These are phyloP conservation scores for Verbascum thapsus DNA, from an alignment of 257 asterid species.

Conservation along the genomic window DNA sequence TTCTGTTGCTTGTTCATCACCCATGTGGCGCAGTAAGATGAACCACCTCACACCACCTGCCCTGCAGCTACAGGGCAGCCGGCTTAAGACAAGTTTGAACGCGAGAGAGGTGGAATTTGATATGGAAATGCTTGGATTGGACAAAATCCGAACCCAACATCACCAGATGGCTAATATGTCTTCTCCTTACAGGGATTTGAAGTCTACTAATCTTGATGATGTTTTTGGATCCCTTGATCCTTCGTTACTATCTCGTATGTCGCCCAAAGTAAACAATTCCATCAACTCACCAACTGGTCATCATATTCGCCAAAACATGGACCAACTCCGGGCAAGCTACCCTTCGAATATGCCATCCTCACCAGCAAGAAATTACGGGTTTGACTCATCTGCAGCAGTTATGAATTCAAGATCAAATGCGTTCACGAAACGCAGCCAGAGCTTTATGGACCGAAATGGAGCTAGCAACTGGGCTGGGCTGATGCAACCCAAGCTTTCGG, in stretches of 20 bases:
- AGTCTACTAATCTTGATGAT: constrained; percentile 72
- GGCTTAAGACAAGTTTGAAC: constrained; percentile 57
- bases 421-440: constrained; percentile 78
- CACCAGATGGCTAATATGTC: constrained; percentile 58
- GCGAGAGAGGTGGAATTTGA: constrained; percentile 66
- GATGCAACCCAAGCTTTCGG: constrained; percentile 46
- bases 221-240: constrained; percentile 72
- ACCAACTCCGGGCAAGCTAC: constrained; percentile 66
- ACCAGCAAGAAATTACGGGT: constrained; percentile 52
- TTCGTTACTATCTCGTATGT: constrained; percentile 44
- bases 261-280: constrained; percentile 40
- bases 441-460: constrained; percentile 66
- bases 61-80: constrained; percentile 72
- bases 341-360: constrained; percentile 55
- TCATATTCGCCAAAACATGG: constrained; percentile 54
- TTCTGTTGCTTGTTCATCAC: constrained; percentile 62
- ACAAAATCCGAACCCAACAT: constrained; percentile 47
- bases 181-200: constrained; percentile 49
- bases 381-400: constrained; percentile 75
- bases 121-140: constrained; percentile 49
- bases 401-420: constrained; percentile 77
- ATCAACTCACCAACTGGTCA: constrained; percentile 41
- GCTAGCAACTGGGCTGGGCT: constrained; percentile 31
- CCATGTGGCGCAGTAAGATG: constrained; percentile 62
- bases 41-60: constrained; percentile 48